Evolutionary conservation across 2,329 filamentous ascomycete species (phyloP), one percentile per base, ranked within the genome.

Genomic region (Paecilomyces niveus): DNA sequence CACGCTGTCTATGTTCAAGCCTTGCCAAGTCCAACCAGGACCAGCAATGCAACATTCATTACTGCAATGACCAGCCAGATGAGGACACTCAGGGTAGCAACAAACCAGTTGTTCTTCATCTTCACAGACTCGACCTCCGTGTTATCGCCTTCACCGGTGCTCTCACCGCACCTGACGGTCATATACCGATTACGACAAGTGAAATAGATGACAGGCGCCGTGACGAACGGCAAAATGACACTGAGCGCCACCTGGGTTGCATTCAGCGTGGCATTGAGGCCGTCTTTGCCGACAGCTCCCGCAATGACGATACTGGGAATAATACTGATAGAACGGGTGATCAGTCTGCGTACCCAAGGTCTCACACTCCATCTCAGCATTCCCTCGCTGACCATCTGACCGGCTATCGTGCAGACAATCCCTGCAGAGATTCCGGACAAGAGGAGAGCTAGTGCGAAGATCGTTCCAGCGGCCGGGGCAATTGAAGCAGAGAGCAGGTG

Each of bases 361-460:
- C 81, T 80, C 32, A 92, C 74, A 4, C 76, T 84, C 89, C 90
- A 92, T 53, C 85, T 84, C 52, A 96, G 72, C 61, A 91, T 89
- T 6, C 91, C 91, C 71, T 95, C 91, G 62, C 85, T 87, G 22
- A 96, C 88, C 86, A 96, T 94, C 72, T 96, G 91, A 0, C 91
- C 91, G 0, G 91, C 84, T 64, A 96, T 94, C 1, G 92, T 96
- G 76, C 91, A 95, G 2, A 95, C 88, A 35, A 96, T 90, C 5
- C 91, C 91, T 0, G 91, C 91, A 0, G 87, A 90, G 11, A 90
- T 83, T 8, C 91, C 91, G 0, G 88, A 92, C 0, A 95, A 83
- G 0, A 96, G 81, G 1, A 96, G 78, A 0, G 91, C 90, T 2
- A 95, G 78, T 0, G 90, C 90, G 63, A 96, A 96, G n/a, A 96